Evolutionary conservation across 1,139 yeast genomes (phyloP).

Genomic region (Debaryomyces nepalensis): DNA sequence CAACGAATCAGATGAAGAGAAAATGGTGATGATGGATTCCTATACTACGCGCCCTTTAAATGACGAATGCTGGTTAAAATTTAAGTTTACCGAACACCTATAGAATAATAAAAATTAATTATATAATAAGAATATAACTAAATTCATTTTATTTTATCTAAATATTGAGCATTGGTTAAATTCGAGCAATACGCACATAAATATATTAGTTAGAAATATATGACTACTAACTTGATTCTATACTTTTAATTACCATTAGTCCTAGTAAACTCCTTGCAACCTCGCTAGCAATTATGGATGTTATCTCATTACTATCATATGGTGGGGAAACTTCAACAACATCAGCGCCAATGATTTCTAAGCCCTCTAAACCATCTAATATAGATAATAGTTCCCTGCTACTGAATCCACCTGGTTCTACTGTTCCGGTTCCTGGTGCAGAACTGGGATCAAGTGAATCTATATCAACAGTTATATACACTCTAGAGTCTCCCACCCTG

Average conservation of each 20-base stretch:
- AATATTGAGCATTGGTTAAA: too few relatives aligned
- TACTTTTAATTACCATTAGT: slow-evolving; percentile 10
- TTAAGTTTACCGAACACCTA: background rate
- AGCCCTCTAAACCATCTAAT: slow-evolving; percentile 20
- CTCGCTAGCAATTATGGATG: slow-evolving; percentile 9
- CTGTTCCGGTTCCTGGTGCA: slow-evolving; percentile 22
- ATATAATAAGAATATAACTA: background rate
- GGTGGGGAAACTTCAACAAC: slow-evolving; percentile 23
- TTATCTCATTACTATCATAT: slow-evolving; percentile 9
- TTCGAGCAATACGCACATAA: too few relatives aligned
- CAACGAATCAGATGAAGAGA: slow-evolving; percentile 41
- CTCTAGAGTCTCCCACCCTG: slow-evolving; percentile 17
- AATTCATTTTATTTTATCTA: too few relatives aligned
- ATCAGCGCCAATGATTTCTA: slow-evolving; percentile 21
- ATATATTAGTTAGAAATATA: too few relatives aligned
- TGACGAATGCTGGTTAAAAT: slow-evolving; percentile 55
- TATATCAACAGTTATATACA: slow-evolving; percentile 21
- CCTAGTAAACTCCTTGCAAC: slow-evolving; percentile 6
- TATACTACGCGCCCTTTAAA: slow-evolving; percentile 55
- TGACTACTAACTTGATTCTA: too few relatives aligned
- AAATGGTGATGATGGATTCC: slow-evolving; percentile 58
- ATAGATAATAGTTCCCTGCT: slow-evolving; percentile 20
- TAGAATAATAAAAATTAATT: background rate
- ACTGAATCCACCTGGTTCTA: slow-evolving; percentile 23
- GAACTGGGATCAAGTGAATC: slow-evolving; percentile 21